These are phyloP conservation scores for Geotrichum candidum DNA, from an alignment of 1,139 yeast genomes.

Conservation along the genomic window DNA sequence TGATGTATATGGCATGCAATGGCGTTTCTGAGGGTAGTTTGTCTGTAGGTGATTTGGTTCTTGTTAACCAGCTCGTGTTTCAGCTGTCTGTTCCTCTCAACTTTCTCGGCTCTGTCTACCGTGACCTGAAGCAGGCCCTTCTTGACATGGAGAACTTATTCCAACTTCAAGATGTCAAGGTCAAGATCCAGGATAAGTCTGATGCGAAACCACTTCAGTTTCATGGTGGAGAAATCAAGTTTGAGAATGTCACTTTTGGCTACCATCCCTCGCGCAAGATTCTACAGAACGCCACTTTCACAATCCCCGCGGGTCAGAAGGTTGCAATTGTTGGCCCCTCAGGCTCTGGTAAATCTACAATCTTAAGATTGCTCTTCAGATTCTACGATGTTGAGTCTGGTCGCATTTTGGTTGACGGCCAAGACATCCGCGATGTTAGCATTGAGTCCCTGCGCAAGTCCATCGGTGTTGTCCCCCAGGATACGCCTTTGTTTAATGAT, in stretches of 20 bases:
- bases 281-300: slow-evolving; percentile 69
- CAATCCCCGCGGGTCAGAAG: slow-evolving; percentile 84
- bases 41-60: slow-evolving; percentile 93
- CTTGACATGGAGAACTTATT: slow-evolving; percentile 90
- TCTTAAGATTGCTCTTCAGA: slow-evolving; percentile 74
- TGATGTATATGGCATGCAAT: slow-evolving; percentile 99
- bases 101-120: slow-evolving; percentile 88
- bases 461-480: slow-evolving; percentile 96
- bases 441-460: slow-evolving; percentile 66
- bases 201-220: slow-evolving; percentile 55
- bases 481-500: slow-evolving; percentile 91
- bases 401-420: slow-evolving; percentile 78
- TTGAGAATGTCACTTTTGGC: slow-evolving; percentile 90
- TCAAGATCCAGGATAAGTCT: slow-evolving; percentile 56
- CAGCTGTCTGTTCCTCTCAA: slow-evolving; percentile 92
- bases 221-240: slow-evolving; percentile 63
- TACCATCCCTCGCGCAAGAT: slow-evolving; percentile 87
- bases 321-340: slow-evolving; percentile 95
- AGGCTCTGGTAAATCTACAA: slow-evolving; percentile 93
- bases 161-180: slow-evolving; percentile 68
- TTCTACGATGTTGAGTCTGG: slow-evolving; percentile 83
- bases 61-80: slow-evolving; percentile 91
- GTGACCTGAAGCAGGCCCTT: slow-evolving; percentile 88
- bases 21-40: slow-evolving; percentile 79
- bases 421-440: slow-evolving; percentile 71